These are phyloP conservation scores for Ogataea pilisensis DNA, from an alignment of 805 yeast species.

Conservation along the genomic window DNA sequence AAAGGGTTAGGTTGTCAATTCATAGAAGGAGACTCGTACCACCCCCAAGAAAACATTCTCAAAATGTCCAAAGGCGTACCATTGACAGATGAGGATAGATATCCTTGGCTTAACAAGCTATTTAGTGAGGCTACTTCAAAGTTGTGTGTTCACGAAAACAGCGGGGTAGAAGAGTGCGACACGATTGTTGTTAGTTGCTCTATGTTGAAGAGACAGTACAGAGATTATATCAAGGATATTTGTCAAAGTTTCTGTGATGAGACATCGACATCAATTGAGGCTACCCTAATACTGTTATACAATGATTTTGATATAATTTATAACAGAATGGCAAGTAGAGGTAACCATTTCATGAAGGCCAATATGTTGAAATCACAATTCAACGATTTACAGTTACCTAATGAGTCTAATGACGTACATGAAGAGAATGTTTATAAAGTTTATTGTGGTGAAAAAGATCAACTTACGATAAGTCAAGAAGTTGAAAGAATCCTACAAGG, in stretches of 20 bases:
- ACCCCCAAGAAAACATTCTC: constrained; percentile 62
- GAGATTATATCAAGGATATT: constrained; percentile 52
- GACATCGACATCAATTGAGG: constrained; percentile 18
- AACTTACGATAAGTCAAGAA: constrained; percentile 12
- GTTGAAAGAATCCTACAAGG: constrained; percentile 3
- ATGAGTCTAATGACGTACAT: constrained; percentile 8
- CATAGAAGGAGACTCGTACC: constrained; percentile 83
- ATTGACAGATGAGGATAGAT: constrained; percentile 82
- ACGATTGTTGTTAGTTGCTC: constrained; percentile 75
- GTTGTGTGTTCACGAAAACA: neutral
- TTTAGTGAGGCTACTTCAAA: constrained; percentile 38
- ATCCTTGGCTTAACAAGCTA: constrained; percentile 77
- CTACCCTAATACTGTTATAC: constrained; percentile 60
- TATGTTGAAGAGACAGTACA: constrained; percentile 68
- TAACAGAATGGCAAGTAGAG: constrained; percentile 57
- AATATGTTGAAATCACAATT: constrained; percentile 81
- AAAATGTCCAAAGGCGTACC: constrained; percentile 85
- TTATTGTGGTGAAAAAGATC: constrained; percentile 19
- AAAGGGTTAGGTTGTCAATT: constrained; percentile 46
- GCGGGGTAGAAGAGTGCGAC: too few species aligned
- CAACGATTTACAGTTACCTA: constrained; percentile 69
- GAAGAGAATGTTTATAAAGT: constrained; percentile 13
- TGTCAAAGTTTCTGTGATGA: too few species aligned
- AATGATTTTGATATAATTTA: constrained; percentile 59
- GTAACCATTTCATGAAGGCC: constrained; percentile 83